These are phyloP conservation scores for Saururus chinensis DNA, from an alignment of 164 flowering plant genomes.

Conservation along the genomic window DNA sequence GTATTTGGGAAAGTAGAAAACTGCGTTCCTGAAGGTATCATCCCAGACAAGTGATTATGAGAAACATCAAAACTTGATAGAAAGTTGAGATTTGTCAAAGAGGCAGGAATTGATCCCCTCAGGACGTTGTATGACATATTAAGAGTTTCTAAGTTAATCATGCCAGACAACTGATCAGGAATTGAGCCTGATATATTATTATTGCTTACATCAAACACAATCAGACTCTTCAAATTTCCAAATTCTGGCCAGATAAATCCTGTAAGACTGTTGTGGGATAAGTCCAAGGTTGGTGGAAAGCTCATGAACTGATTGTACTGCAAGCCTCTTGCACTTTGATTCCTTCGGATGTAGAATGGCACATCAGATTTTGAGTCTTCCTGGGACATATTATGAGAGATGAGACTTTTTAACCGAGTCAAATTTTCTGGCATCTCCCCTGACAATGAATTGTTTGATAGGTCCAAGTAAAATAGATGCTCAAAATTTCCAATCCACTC, in stretches of 20 bases:
- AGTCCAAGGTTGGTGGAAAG: slow-evolving; percentile 13
- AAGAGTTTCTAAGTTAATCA: slow-evolving; percentile 15
- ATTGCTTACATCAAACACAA: slow-evolving; percentile 9
- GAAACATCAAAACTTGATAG: slow-evolving; percentile 44
- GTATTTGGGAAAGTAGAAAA: slow-evolving; percentile 61
- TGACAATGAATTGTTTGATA: slow-evolving; percentile 19
- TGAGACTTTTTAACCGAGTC: slow-evolving; percentile 12
- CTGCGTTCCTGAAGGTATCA: slow-evolving; percentile 63
- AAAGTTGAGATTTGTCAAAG: slow-evolving; percentile 14
- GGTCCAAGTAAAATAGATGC: slow-evolving; percentile 19
- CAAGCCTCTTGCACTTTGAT: background rate
- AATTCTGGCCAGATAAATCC: slow-evolving; percentile 16
- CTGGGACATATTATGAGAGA: background rate
- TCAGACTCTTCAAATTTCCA: slow-evolving; percentile 12
- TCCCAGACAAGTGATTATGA: slow-evolving; percentile 51
- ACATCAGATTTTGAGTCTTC: background rate
- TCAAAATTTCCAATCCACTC: slow-evolving; percentile 15
- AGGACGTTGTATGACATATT: slow-evolving; percentile 16
- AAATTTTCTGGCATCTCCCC: slow-evolving; percentile 16
- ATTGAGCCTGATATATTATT: slow-evolving; percentile 10
- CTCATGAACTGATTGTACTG: slow-evolving; percentile 10
- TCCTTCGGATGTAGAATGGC: slow-evolving; percentile 6
- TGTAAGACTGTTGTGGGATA: slow-evolving; percentile 10
- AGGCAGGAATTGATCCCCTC: slow-evolving; percentile 15
- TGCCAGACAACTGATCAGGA: slow-evolving; percentile 10